Evolutionary conservation across 495 filamentous ascomycete species (phyloP), one percentile per base, ranked within the genome.

Genomic region (Amniculicola lignicola): DNA sequence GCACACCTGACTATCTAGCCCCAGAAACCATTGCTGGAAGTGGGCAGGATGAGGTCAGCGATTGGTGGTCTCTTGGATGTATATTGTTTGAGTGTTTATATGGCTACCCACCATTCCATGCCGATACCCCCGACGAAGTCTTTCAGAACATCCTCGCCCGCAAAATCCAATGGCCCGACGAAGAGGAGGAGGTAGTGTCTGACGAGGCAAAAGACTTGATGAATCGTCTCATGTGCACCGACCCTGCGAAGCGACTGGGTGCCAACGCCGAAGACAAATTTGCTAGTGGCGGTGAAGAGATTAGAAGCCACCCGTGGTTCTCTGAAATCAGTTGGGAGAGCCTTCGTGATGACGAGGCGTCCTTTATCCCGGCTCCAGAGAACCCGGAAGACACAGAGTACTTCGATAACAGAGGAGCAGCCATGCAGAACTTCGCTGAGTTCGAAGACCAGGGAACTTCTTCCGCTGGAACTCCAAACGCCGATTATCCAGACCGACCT

Each of bases 11-110:
- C 72, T 98, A 98, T 70, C 80, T 98, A 15, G 92, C 93, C 1
- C 93, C 93, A 1, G 93, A 98, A 69, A 98, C 93, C 0, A 95
- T 98, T 68, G 90, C 88, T 64, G 93, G 93, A 43, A 80, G 88
- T 55, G 89, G 91, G 0, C 93, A 97, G 71, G 93, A 98, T 68
- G 90, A 97, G 67, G 91, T 90, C 60, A 96, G 93, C 69, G 93
- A 98, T 80, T 98, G 93, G 93, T 98, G 93, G 93, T 97, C 93
- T 5, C 74, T 98, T 39, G 93, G 93, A 1, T 97, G 93, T 64
- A 97, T 98, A 54, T 75, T 97, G 72, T 98, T 96, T 67, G 93
- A 98, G 62, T 96, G 95, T 56, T 74, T 98, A 16, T 97, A 87
- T 67, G 87, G 93, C 48, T 79, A 88, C 71, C 93, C 93, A 1